Base-by-base conservation (phyloP, 208 protist genomes). In the Leishmania tropica region DNA sequence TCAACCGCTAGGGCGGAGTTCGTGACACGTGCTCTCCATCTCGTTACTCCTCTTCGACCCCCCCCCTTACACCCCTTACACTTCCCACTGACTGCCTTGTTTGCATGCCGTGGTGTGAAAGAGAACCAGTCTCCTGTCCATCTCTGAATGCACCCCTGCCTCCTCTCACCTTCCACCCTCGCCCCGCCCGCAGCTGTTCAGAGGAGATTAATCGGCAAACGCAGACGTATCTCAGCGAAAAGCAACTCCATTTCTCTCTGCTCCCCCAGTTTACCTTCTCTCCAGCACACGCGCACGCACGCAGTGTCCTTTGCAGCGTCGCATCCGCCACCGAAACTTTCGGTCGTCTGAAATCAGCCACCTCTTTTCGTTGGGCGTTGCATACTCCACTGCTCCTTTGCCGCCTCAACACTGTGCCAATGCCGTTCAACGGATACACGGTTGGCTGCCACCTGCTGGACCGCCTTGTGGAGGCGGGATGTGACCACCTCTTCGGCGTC, bases 381-480 rank as follows among this genome's bases (percentile, higher is more conserved):
- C 21, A 28, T 54, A 45, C 5, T 35, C 3, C n/a, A 13, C 35
- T 45, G 35, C 64, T 21, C 64, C 2, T 45, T 3, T 67, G 62
- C 37, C 62, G 0, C 62, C 17, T 19, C 1, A 35, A 10, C 17
- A 17, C 37, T 47, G 37, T 19, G 60, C 47, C 6, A 17, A 93
- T 93, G 89, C 87, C 89, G 0, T 80, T 82, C 74, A 86, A 89
- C 31, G 84, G 80, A 54, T 93, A 93, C 81, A 93, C 88, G 54
- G 79, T 93, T 2, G 83, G 89, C 24, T 93, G 89, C 82, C 89
- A 93, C 81, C 76, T 93, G 56, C 79, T 93, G 17, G 87, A 93
- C 79, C 87, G 89, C 21, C 81, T 89, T 7, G 73, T 80, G 58
- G 87, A 93, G 86, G 75, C 84, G 11, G 87, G 87, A 37, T 87